Percentiles rank a stretch among this genome's conserved stretches.
phyloP scores from a whole-genome alignment of 1,139 yeast species.

The Pichia sp. region DNA sequence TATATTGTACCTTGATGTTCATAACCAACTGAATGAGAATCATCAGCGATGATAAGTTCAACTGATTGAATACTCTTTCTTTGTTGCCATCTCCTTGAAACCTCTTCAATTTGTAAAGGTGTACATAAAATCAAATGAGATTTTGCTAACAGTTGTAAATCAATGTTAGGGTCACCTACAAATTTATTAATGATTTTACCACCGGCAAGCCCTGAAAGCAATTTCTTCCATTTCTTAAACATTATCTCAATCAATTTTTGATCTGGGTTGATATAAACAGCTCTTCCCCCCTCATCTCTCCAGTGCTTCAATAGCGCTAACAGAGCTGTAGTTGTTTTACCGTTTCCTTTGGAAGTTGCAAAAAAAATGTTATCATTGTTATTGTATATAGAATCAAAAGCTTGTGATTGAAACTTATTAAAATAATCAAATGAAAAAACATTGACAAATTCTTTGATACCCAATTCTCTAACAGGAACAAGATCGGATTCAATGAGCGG shows the following conservation, averaged over 20 bases:
- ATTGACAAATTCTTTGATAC: constrained; percentile 39
- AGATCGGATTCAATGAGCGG: constrained; percentile 45
- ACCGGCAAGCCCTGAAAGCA: constrained; percentile 39
- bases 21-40: constrained; percentile 63
- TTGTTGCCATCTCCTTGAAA: constrained; percentile 79
- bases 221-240: constrained; percentile 44
- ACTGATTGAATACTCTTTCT: constrained; percentile 63
- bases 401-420: constrained; percentile 70
- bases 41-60: constrained; percentile 67
- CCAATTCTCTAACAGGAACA: constrained; percentile 43
- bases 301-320: constrained; percentile 67
- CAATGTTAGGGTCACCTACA: constrained; percentile 55
- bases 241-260: constrained; percentile 48
- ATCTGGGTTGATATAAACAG: constrained; percentile 60
- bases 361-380: constrained; percentile 51
- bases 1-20: constrained; percentile 52
- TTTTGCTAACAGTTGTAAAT: constrained; percentile 47
- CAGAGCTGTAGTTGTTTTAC: constrained; percentile 68
- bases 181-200: constrained; percentile 50
- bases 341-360: constrained; percentile 71
- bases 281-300: constrained; percentile 56
- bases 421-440: constrained; percentile 46
- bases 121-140: constrained; percentile 72
- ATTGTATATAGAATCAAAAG: constrained; percentile 52
- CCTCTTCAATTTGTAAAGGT: constrained; percentile 64